Conservation (phyloP, 2,329 filamentous ascomycete genomes). For the Sporothrix curviconia region DNA sequence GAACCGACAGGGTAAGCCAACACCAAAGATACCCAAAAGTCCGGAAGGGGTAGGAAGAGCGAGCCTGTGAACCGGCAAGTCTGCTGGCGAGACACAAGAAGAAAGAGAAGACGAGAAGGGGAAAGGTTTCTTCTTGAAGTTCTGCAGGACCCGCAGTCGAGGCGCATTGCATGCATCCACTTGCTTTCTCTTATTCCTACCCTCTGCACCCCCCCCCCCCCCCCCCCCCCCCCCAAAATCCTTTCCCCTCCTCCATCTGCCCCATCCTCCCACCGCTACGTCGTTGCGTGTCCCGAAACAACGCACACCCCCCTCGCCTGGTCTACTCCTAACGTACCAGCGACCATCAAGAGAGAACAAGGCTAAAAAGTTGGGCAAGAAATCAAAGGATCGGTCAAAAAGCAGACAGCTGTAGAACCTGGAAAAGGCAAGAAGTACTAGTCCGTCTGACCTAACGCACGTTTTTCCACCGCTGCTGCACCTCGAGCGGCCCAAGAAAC, state of each 20-base stretch:
- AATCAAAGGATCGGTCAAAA: constrained; percentile 25
- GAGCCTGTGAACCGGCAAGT: neutral
- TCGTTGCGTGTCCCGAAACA: constrained; percentile 5
- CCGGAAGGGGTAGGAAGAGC: too few species aligned
- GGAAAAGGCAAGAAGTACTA: constrained; percentile 18
- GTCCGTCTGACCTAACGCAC: constrained; percentile 38
- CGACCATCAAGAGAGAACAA: constrained; percentile 17
- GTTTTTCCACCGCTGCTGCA: constrained; percentile 36
- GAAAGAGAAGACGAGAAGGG: neutral
- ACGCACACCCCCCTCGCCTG: neutral
- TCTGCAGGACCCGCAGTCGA: constrained; percentile 31
- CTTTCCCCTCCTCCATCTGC: constrained; percentile 9
- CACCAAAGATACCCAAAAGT: neutral
- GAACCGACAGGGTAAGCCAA: constrained; percentile 13
- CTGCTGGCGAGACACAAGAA: neutral
- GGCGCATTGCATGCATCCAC: constrained; percentile 27
- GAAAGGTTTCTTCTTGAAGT: constrained; percentile 1
- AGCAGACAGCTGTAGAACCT: constrained; percentile 23
- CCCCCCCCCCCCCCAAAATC: constrained; percentile 9
- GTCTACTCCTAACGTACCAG: neutral
- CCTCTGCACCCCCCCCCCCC: constrained; percentile 21
- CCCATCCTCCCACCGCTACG: constrained; percentile 32
- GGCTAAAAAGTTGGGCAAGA: constrained; percentile 38
- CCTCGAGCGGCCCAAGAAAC: constrained; percentile 37
- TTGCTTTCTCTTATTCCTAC: constrained; percentile 15